Conservation (phyloP, 306 rosid genomes). For the Canavalia ensiformis region DNA sequence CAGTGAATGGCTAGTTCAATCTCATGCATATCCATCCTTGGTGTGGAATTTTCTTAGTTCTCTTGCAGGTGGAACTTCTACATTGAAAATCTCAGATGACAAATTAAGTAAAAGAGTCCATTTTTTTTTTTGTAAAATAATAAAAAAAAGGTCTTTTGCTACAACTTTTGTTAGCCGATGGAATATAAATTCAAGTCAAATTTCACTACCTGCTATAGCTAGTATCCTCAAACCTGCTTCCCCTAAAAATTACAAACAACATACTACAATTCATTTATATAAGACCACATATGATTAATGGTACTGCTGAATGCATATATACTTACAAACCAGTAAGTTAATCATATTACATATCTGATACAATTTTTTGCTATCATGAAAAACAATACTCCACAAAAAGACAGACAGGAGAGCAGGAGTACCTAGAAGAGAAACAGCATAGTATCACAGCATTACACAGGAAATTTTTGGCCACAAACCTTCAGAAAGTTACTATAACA, state of each 20-base stretch:
- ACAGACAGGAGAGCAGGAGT: neutral
- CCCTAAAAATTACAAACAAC: slow-evolving; percentile 43
- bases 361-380: slow-evolving; percentile 35
- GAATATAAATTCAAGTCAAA: neutral
- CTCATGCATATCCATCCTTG: neutral
- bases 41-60: neutral
- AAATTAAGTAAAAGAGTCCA: neutral
- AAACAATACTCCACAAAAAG: slow-evolving; percentile 17
- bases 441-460: slow-evolving; percentile 16
- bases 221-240: slow-evolving; percentile 36
- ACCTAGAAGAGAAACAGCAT: slow-evolving; percentile 11
- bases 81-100: neutral
- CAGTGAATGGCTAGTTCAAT: neutral
- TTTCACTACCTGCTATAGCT: slow-evolving; percentile 1
- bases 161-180: neutral
- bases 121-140: neutral
- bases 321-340: slow-evolving; percentile 46
- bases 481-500: slow-evolving; percentile 6
- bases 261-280: slow-evolving; percentile 47
- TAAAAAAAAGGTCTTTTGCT: neutral
- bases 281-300: slow-evolving; percentile 48
- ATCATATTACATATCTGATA: slow-evolving; percentile 26
- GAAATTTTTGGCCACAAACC: slow-evolving; percentile 6
- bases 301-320: slow-evolving; percentile 47
- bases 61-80: neutral